Evolutionary conservation across 441 rosid genomes (phyloP), one percentile per base, ranked within the genome.

Genomic region (Viola pubescens): DNA sequence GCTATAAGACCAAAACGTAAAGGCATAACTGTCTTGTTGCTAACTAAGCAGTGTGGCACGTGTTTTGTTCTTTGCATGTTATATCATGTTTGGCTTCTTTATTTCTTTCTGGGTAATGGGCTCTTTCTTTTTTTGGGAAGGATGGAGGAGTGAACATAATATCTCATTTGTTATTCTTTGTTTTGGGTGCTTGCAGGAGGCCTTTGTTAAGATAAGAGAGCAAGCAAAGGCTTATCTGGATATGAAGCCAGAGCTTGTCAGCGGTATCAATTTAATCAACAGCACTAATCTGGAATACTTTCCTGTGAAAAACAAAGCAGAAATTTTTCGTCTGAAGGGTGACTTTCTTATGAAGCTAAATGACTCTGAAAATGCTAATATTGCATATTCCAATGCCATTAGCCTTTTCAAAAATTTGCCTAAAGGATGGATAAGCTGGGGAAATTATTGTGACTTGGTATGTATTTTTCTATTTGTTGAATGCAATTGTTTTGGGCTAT

Each of bases 381-480:
- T 77, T 79, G 95, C 94, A 56, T 94, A 88, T 76, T 94, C 97
- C 62, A 82, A 79, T 77, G 97, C 95, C 12, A 84, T 90, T 76
- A 77, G 76, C 79, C 83, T 90, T 65, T 90, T 80, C 83, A 94
- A 91, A 68, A 85, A 83, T 79, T 79, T 87, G 69, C 95, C 99
- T 6, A 94, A 86, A 74, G 99, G 99, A 71, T 94, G 99, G 99
- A 90, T 94, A 79, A 90, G 97, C 81, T 94, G 99, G 99, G 97
- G 99, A 69, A 84, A 77, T 62, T 94, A 90, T 70, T 88, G 97
- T 72, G 95, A 94, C 72, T 73, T 81, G 97, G 99, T 94, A 86
- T 63, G n/a, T 38, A 37, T 54, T 70, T 68, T 59, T 70, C 40
- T 41, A 1, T 55, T 34, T 51, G 74, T 65, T 42, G 45, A 65